These are phyloP conservation scores for Jatropha multifida DNA, from an alignment of 441 rosid species.

Conservation along the genomic window DNA sequence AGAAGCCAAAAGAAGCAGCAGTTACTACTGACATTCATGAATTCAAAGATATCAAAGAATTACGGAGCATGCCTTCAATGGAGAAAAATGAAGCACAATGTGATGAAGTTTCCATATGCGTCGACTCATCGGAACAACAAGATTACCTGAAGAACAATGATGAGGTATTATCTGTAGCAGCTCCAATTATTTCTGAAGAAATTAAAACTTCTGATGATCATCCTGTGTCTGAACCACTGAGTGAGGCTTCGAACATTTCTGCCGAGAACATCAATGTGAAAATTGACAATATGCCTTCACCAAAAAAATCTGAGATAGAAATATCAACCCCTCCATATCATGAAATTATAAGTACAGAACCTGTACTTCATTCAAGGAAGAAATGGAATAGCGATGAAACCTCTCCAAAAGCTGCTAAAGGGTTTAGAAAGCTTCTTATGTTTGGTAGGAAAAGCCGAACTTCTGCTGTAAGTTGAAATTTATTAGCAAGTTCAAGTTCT, in stretches of 20 bases:
- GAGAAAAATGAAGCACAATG: conserved; percentile 36
- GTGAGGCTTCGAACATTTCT: conserved; percentile 33
- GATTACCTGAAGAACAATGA: conserved; percentile 21
- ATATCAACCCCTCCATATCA: conserved; percentile 63
- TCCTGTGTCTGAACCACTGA: conserved; percentile 33
- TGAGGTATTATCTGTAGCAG: conserved; percentile 29
- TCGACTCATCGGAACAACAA: conserved; percentile 18
- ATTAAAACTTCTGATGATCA: conserved; percentile 24
- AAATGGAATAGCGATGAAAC: conserved; percentile 78
- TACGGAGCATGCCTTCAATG: conserved; percentile 35
- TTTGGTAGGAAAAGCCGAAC: conserved; percentile 61
- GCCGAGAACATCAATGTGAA: conserved; percentile 28
- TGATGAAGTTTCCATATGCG: not conserved
- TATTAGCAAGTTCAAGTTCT: not conserved
- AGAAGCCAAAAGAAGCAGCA: conserved; percentile 26
- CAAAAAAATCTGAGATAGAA: conserved; percentile 54
- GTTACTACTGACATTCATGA: conserved; percentile 33
- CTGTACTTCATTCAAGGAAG: conserved; percentile 58
- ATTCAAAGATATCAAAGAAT: conserved; percentile 63
- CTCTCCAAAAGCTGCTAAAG: conserved; percentile 84
- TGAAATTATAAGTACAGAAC: conserved; percentile 35
- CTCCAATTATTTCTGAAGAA: conserved; percentile 36
- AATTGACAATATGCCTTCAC: conserved; percentile 30
- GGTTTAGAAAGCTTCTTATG: conserved; percentile 80
- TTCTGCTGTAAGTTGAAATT: conserved; percentile 25